Conservation (phyloP, 1,284 basidiomycete species). For the Lignosus rhinocerotis region DNA sequence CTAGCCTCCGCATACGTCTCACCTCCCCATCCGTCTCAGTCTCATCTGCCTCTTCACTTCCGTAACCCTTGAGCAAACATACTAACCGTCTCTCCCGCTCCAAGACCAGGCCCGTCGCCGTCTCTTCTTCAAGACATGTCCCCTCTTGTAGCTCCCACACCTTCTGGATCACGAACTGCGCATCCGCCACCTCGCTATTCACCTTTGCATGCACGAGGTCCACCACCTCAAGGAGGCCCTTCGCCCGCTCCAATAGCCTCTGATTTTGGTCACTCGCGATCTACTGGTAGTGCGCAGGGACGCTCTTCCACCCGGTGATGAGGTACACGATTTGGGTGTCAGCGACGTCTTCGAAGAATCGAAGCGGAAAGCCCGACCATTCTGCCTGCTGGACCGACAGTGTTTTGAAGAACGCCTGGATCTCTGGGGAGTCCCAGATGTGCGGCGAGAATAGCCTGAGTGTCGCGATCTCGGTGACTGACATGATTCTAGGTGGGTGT, state of each 20-base stretch:
- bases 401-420: conserved; percentile 23
- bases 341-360: conserved; percentile 36
- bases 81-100: background rate
- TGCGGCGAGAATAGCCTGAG: conserved; percentile 22
- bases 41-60: background rate
- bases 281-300: conserved; percentile 43
- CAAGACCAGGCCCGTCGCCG: background rate
- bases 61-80: conserved; percentile 1
- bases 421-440: conserved; percentile 13
- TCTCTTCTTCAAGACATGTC: background rate
- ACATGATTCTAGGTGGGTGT: conserved; percentile 12
- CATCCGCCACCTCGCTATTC: conserved; percentile 21
- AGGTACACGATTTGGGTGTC: conserved; percentile 36
- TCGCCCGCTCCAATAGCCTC: conserved; percentile 35
- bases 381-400: conserved; percentile 37
- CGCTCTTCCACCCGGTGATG: conserved; percentile 46
- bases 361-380: conserved; percentile 41
- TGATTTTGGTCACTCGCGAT: conserved; percentile 43
- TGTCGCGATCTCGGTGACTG: conserved; percentile 29
- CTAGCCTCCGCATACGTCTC: background rate
- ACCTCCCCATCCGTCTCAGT: background rate
- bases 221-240: conserved; percentile 35
- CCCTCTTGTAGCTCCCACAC: conserved; percentile 4
- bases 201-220: conserved; percentile 43
- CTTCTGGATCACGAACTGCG: conserved; percentile 4